Evolutionary conservation across 305 asterid genomes (phyloP).

Genomic region (Solanum hybrid): DNA sequence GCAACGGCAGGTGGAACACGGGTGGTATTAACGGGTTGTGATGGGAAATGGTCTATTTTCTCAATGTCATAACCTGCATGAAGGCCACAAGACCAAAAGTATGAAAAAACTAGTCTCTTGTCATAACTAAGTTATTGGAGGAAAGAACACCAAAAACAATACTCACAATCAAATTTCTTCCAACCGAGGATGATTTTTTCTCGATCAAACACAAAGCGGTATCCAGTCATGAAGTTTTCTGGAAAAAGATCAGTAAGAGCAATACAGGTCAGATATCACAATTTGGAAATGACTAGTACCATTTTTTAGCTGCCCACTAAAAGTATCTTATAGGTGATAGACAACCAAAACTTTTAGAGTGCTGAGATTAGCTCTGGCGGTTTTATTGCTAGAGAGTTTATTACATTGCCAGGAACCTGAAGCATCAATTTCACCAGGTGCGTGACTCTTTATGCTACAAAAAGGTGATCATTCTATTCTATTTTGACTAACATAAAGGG

Average conservation of each 20-base stretch:
- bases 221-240: constrained; percentile 88
- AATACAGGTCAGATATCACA: neutral
- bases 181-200: constrained; percentile 77
- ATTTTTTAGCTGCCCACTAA: neutral
- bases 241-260: constrained; percentile 8
- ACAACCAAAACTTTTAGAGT: neutral
- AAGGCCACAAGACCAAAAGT: neutral
- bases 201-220: constrained; percentile 71
- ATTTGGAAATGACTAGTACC: neutral
- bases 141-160: neutral
- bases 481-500: neutral
- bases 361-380: neutral
- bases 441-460: neutral
- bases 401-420: neutral
- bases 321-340: neutral
- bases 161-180: constrained; percentile 65
- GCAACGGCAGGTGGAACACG: constrained; percentile 44
- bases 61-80: constrained; percentile 54
- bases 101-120: neutral
- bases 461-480: neutral
- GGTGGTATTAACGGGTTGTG: constrained; percentile 30
- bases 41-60: constrained; percentile 17
- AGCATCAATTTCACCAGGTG: neutral
- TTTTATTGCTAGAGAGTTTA: neutral
- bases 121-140: neutral